A percentile compares a stretch with the other conserved stretches of the same genome.
phyloP scores from a whole-genome alignment of 768 basidiomycete genomes.

The Leccinum truebloodii region DNA sequence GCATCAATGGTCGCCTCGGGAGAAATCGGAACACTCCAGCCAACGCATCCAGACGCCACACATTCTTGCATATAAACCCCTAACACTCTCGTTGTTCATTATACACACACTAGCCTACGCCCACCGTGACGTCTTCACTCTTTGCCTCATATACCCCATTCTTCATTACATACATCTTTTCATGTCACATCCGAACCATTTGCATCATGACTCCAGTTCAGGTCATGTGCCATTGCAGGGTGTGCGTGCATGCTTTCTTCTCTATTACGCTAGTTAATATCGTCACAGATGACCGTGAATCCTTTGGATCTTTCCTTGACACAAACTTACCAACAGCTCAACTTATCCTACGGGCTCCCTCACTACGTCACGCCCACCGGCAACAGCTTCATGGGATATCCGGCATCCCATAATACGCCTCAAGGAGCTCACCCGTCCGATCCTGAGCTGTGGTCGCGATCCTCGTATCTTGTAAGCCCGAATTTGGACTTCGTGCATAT shows the following conservation, averaged over 20 bases:
- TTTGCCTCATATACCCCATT: background rate
- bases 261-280: background rate
- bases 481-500: background rate
- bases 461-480: constrained; percentile 7
- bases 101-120: background rate
- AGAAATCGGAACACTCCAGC: background rate
- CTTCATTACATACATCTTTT: background rate
- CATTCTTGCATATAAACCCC: background rate
- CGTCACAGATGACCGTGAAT: constrained; percentile 4
- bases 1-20: background rate
- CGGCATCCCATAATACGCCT: background rate
- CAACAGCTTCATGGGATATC: background rate
- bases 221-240: constrained; percentile 1
- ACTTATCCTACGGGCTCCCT: background rate
- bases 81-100: background rate
- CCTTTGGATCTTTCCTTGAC: background rate
- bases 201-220: background rate
- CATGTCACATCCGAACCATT: constrained; percentile 3
- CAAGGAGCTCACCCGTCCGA: background rate
- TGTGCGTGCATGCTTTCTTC: constrained; percentile 7
- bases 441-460: background rate
- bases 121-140: background rate
- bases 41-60: background rate
- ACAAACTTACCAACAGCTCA: background rate
- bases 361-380: too few species aligned